Percentiles rank a stretch among this genome's conserved stretches.
These are phyloP conservation scores for Cladobotryum protrusum DNA, from an alignment of 2,329 filamentous ascomycete species.

Conservation along the genomic window DNA sequence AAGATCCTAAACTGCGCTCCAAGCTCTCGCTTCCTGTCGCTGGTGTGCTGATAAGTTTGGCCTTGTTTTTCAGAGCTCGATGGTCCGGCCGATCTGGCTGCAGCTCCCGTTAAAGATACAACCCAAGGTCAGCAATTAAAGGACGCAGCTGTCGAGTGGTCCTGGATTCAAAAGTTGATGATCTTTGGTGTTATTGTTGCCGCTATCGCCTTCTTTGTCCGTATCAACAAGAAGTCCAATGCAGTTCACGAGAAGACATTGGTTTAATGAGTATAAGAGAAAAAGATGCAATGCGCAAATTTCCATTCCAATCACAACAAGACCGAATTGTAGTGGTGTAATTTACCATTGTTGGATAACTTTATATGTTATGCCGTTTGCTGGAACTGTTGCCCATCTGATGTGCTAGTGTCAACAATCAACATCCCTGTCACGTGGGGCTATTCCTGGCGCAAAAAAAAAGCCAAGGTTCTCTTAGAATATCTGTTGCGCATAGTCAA, in stretches of 20 bases:
- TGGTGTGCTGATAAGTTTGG: slow-evolving; percentile 30
- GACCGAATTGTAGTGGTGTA: too few relatives aligned
- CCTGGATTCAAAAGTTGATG: slow-evolving; percentile 43
- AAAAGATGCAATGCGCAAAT: background rate
- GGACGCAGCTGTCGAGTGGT: slow-evolving; percentile 18
- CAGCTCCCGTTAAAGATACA: slow-evolving; percentile 11
- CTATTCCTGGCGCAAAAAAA: background rate
- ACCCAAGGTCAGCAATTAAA: background rate
- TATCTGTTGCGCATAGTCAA: too few relatives aligned
- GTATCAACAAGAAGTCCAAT: slow-evolving; percentile 29
- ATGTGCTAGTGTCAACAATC: background rate
- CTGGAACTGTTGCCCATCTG: background rate
- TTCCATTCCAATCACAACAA: background rate
- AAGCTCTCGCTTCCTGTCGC: slow-evolving; percentile 18
- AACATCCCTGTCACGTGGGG: slow-evolving; percentile 27
- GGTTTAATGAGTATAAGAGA: slow-evolving; percentile 24
- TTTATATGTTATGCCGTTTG: background rate
- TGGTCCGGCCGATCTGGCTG: slow-evolving; percentile 4
- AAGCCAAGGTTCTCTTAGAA: too few relatives aligned
- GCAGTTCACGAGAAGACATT: slow-evolving; percentile 38
- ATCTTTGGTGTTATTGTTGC: slow-evolving; percentile 44
- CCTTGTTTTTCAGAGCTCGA: slow-evolving; percentile 9
- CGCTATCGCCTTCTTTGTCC: slow-evolving; percentile 40
- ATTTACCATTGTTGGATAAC: background rate
- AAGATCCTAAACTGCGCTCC: slow-evolving; percentile 30